Percentiles rank a stretch among this genome's conserved stretches.
These are phyloP conservation scores for Barnettozyma wickerhamii DNA, from an alignment of 805 yeast genomes.

Conservation along the genomic window DNA sequence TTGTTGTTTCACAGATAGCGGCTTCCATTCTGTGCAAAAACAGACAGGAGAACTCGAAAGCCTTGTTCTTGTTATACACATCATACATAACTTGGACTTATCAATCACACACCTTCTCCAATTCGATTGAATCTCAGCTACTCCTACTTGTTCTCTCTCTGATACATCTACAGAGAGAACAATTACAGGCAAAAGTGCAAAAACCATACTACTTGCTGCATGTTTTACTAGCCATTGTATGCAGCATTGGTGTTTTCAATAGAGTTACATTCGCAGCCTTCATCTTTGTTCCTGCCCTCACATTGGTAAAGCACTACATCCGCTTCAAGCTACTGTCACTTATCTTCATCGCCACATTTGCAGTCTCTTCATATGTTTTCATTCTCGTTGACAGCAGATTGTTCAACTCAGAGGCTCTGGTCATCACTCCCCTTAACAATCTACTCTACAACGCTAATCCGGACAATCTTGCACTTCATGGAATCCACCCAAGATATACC, in stretches of 20 bases:
- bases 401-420: conserved; percentile 25
- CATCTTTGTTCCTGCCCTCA: conserved; percentile 56
- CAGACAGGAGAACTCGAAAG: conserved; percentile 41
- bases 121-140: conserved; percentile 64
- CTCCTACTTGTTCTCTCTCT: conserved; percentile 37
- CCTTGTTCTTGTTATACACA: conserved; percentile 39
- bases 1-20: conserved; percentile 31
- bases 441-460: conserved; percentile 59
- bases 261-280: conserved; percentile 81
- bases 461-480: conserved; percentile 69
- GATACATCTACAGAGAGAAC: conserved; percentile 29
- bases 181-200: conserved; percentile 2
- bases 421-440: conserved; percentile 76
- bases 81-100: conserved; percentile 72
- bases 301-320: conserved; percentile 39
- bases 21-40: conserved; percentile 45
- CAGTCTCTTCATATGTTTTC: conserved; percentile 31
- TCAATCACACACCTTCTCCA: conserved; percentile 89
- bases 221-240: conserved; percentile 40
- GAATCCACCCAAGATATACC: conserved; percentile 73
- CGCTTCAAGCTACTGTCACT: conserved; percentile 32
- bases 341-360: conserved; percentile 32
- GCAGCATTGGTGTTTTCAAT: conserved; percentile 74
- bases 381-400: conserved; percentile 52
- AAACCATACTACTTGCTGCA: conserved; percentile 17